Percentiles rank a stretch among this genome's conserved stretches.
These are phyloP conservation scores for Diatrype stigma DNA, from an alignment of 2,329 filamentous ascomycete species.

Conservation along the genomic window DNA sequence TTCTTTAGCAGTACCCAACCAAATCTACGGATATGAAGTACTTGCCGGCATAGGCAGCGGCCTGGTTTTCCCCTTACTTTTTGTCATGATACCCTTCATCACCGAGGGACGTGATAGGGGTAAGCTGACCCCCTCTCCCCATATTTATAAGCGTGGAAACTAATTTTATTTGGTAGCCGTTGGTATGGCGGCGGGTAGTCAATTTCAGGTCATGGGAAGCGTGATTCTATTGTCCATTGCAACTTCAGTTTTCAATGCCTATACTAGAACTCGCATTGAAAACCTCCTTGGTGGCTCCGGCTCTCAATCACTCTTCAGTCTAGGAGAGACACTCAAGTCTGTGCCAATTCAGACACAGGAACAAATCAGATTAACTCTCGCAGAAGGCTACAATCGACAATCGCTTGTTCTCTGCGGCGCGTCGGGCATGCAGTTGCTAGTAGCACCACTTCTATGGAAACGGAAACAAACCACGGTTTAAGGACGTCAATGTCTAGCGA, in stretches of 20 bases:
- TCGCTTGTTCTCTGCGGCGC: conserved; percentile 13
- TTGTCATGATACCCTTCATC: conserved; percentile 8
- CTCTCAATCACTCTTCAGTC: not conserved
- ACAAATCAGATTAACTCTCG: conserved; percentile 4
- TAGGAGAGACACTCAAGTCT: not conserved
- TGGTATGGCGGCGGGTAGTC: conserved; percentile 12
- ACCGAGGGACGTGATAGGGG: conserved; percentile 11
- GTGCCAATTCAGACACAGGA: conserved; percentile 8
- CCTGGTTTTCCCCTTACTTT: conserved; percentile 8
- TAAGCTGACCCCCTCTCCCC: conserved; percentile 5
- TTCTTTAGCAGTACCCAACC: conserved; percentile 2
- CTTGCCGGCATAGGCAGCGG: conserved; percentile 13
- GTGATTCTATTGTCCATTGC: conserved; percentile 12
- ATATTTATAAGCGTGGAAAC: not conserved
- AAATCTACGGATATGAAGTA: conserved; percentile 10
- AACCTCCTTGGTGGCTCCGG: conserved; percentile 3
- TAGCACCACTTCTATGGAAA: too few species aligned
- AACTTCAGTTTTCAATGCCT: conserved; percentile 16
- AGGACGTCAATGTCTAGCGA: too few species aligned
- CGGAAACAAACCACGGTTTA: too few species aligned
- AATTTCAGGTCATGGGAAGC: conserved; percentile 18
- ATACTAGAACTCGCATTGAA: conserved; percentile 4
- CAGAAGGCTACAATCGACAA: conserved; percentile 16
- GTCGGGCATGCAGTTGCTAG: too few species aligned
- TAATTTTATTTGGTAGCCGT: conserved; percentile 13